Evolutionary conservation across 306 rosid species (phyloP), one percentile per base, ranked within the genome.

Genomic region (Hippophae rhamnoides): DNA sequence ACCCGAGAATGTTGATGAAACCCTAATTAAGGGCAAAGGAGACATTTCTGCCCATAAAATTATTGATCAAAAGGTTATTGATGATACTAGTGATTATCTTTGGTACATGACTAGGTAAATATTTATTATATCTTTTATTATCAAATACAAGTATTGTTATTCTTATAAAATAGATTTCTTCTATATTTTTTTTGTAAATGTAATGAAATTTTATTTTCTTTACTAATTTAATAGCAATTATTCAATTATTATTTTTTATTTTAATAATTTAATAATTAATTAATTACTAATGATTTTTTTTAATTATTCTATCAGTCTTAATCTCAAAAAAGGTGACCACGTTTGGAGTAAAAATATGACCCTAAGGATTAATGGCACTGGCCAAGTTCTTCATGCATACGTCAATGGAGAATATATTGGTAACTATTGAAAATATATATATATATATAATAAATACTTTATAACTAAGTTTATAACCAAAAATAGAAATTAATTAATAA

Each of bases 41-140:
- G 57, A 66, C 1, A 54, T 52, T 38, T 11, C 63, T 14, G 70
- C 61, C 6, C 26, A 72, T 13, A 2, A 2, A 57, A 72, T 79
- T 2, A 0, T 79, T 40, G 92, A 84, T 63, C 83, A 84, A 61
- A 84, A 79, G 46, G 69, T n/a, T 45, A 52, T 77, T 5, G 61
- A 58, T 44, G 90, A 81, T 64, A 64, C 62, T 9, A 74, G 76
- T 61, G 90, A 84, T 58, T 80, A 74, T 60, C 74, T 80, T 45
- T 83, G 89, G 92, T 79, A 84, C 75, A 79, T 79, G 53, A 81
- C 81, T 14, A 79, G 73, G 90, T 81, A 79, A 58, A 67, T 18
- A 12, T 10, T 2, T 23, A 2, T 2, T 23, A 2, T 10, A 2
- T 26, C 3, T 7, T 3, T 47, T 47, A 2, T 6, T 5, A 18